A percentile compares a stretch with the other conserved stretches of the same genome.
These are phyloP conservation scores for Sugiyamaella novakii DNA, from an alignment of 1,139 yeast species.

Conservation along the genomic window DNA sequence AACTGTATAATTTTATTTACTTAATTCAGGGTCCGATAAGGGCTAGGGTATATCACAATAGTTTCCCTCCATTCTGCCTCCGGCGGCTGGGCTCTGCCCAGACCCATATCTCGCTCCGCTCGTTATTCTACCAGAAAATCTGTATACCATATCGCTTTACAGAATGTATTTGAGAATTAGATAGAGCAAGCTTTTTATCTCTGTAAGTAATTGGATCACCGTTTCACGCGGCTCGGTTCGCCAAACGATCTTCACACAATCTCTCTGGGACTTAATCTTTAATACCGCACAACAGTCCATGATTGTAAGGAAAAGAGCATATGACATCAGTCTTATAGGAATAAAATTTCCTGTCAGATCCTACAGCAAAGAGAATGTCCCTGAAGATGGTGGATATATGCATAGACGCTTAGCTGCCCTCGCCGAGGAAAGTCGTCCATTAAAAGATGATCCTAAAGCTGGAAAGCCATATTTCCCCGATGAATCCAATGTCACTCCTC, in stretches of 20 bases:
- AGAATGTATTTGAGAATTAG: too few species aligned
- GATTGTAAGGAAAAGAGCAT: constrained; percentile 3
- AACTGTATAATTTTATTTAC: background rate
- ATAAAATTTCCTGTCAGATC: background rate
- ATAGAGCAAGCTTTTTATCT: too few species aligned
- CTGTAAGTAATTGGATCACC: too few species aligned
- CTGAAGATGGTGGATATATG: constrained; percentile 41
- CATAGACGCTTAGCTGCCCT: constrained; percentile 45
- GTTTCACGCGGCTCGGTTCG: too few species aligned
- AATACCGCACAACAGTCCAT: constrained; percentile 5
- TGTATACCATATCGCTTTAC: too few species aligned
- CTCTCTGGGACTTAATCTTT: too few species aligned
- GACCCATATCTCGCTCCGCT: too few species aligned
- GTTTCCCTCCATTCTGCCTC: background rate
- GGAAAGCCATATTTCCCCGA: constrained; percentile 24
- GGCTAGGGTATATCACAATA: too few species aligned
- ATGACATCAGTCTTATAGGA: too few species aligned
- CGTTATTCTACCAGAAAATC: too few species aligned
- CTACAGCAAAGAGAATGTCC: background rate
- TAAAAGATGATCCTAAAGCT: constrained; percentile 41
- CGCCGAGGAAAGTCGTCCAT: constrained; percentile 47
- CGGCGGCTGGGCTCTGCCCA: constrained; percentile 9
- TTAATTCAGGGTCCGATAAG: too few species aligned
- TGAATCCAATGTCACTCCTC: background rate
- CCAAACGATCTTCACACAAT: too few species aligned